Evolutionary conservation across 371 early-diverging fungal genomes (phyloP), one percentile per base, ranked within the genome.

Genomic region (Mucor mucedo): DNA sequence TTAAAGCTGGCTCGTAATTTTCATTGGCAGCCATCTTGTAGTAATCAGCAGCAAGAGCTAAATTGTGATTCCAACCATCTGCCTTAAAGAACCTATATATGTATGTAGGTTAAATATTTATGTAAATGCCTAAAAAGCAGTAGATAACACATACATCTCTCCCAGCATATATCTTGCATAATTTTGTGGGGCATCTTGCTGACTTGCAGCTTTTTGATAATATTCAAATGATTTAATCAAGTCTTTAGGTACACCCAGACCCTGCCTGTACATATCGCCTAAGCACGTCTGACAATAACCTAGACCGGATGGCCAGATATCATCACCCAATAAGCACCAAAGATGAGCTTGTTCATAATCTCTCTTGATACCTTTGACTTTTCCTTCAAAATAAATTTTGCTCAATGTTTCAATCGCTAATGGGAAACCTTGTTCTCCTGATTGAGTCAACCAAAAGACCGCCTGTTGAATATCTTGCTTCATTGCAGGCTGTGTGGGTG

Each of bases 291-390:
- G 81, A 47, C 81, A 81, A 63, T 76, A 81, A 5, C 77, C 77
- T 33, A 80, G 44, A 5, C 80, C 80, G n/a, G 77, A 77, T 0
- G 81, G 81, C 81, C 81, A 81, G n/a, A 81, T 69, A 55, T 78
- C 78, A 39, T 78, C 78, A 11, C 81, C 81, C 32, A 67, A 68
- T 10, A 76, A 47, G 55, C 81, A 81, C 81, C 81, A 81, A 10
- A 70, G 62, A 11, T 66, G 66, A 11, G 81, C 78, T 45, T 65
- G 65, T 35, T 78, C 78, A 65, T 76, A 78, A 35, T 81, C 75
- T 21, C 60, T 66, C 49, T 71, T 72, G 39, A 80, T 65, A 6
- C 66, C 70, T 29, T 63, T 61, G 5, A 63, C 50, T 21, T 67
- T 49, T 8, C 81, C 81, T 48, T 74, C 65, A 65, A 75, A 78